Conservation (phyloP, 1,284 basidiomycete genomes). For the Takashimella koratensis region DNA sequence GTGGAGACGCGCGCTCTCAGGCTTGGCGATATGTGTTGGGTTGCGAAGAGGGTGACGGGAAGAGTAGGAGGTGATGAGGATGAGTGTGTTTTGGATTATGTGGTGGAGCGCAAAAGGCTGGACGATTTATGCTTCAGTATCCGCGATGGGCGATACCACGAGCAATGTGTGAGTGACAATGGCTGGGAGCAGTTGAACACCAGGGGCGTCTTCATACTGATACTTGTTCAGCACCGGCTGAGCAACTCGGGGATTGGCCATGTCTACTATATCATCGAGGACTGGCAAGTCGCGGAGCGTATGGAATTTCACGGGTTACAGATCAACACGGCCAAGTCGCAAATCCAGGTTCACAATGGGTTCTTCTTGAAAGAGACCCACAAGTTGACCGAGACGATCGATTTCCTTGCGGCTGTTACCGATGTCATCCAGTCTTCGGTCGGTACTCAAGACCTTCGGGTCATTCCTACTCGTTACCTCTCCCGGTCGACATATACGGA, state of each 20-base stretch:
- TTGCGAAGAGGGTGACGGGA: constrained; percentile 50
- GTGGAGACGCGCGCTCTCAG: constrained; percentile 53
- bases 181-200: too few species aligned
- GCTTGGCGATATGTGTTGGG: constrained; percentile 58
- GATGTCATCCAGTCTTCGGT: constrained; percentile 49
- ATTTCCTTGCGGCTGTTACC: constrained; percentile 53
- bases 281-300: constrained; percentile 49
- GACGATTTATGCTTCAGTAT: constrained; percentile 56
- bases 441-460: constrained; percentile 40
- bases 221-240: constrained; percentile 50
- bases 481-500: constrained; percentile 34
- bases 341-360: constrained; percentile 55
- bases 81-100: constrained; percentile 56
- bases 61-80: constrained; percentile 40
- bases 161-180: constrained; percentile 57
- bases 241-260: constrained; percentile 52
- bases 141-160: constrained; percentile 55
- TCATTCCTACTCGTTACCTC: constrained; percentile 50
- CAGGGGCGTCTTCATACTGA: too few species aligned
- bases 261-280: constrained; percentile 57
- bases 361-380: constrained; percentile 57
- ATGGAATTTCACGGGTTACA: constrained; percentile 37
- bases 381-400: constrained; percentile 53
- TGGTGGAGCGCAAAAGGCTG: constrained; percentile 57
- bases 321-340: constrained; percentile 52